These are phyloP conservation scores for Pneumocystis wakefieldiae DNA, from an alignment of 1,139 yeast species.

Conservation along the genomic window DNA sequence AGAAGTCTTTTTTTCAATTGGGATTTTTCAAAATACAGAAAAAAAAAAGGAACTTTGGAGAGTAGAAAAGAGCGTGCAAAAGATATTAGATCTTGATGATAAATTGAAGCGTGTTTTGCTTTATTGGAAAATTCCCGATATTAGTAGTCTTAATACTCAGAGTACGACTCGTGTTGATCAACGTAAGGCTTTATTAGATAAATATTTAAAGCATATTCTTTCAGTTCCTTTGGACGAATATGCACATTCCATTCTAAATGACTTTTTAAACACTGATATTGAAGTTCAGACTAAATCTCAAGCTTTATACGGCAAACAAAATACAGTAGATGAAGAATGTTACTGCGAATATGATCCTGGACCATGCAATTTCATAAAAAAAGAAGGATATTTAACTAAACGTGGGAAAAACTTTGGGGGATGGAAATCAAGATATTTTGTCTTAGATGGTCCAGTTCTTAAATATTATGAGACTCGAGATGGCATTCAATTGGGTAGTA, in stretches of 20 bases:
- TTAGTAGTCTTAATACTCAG: not conserved
- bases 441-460: constrained; percentile 48
- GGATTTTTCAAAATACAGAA: not conserved
- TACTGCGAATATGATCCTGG: not conserved
- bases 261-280: constrained; percentile 48
- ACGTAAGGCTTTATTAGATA: not conserved
- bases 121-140: not conserved
- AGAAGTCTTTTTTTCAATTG: constrained; percentile 1
- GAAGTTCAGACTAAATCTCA: constrained; percentile 51
- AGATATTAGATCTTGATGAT: not conserved
- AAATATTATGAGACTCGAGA: constrained; percentile 49
- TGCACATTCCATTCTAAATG: constrained; percentile 39
- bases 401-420: constrained; percentile 45
- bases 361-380: constrained; percentile 19
- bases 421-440: constrained; percentile 69
- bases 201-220: not conserved
- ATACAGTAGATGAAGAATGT: constrained; percentile 29
- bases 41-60: constrained; percentile 1
- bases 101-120: not conserved
- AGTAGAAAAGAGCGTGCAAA: not conserved
- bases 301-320: constrained; percentile 23
- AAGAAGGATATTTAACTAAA: constrained; percentile 57
- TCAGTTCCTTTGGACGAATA: constrained; percentile 1
- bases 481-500: constrained; percentile 43
- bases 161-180: constrained; percentile 1